Evolutionary conservation across 192 early-diverging fungal species (phyloP), one percentile per base, ranked within the genome.

Genomic region (Backusella westeae): DNA sequence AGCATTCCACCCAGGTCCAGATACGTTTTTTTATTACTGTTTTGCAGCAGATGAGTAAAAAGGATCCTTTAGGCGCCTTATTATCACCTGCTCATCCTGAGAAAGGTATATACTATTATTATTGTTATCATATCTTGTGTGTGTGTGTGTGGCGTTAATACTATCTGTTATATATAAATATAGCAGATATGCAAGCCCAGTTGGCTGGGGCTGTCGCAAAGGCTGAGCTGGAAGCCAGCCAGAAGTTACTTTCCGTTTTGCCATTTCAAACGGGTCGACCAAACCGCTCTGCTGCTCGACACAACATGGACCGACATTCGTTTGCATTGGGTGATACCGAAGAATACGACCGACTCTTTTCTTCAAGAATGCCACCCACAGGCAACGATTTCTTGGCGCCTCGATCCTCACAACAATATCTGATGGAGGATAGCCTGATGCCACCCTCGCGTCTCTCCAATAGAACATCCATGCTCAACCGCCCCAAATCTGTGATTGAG

Each of bases 11-110:
- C 3, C 93, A 90, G 67, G 91, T 97, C 56, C 97, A 98, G 83
- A 90, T 96, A 75, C 88, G 95, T 15, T 97, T 98, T 78, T 96
- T 98, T 76, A 94, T 95, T 73, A 94, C 94, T 6, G 93, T 97
- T 6, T 79, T 98, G 77, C 94, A 96, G 84, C 94, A 96, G 78
- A 92, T 96, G 93, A 92, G 93, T 23, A 88, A 92, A 83, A 90
- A 89, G 65, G 95, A 96, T 75, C 89, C 92, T 15, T 77, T 91
- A 17, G 84, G 82, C 12, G 87, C 88, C n/a, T 79, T 90, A 23
- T 72, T 90, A 12, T 83, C 87, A 26, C 83, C 84, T 12, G 86
- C 84, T 12, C 78, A 83, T 32, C 81, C 80, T 69, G 86, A 86
- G 21, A 86, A 85, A 77, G 87, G 88, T 81, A 85, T 34, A 12